Percentiles rank a stretch among this genome's conserved stretches.
These are phyloP conservation scores for Cicer cuneatum DNA, from an alignment of 306 rosid species.

Conservation along the genomic window DNA sequence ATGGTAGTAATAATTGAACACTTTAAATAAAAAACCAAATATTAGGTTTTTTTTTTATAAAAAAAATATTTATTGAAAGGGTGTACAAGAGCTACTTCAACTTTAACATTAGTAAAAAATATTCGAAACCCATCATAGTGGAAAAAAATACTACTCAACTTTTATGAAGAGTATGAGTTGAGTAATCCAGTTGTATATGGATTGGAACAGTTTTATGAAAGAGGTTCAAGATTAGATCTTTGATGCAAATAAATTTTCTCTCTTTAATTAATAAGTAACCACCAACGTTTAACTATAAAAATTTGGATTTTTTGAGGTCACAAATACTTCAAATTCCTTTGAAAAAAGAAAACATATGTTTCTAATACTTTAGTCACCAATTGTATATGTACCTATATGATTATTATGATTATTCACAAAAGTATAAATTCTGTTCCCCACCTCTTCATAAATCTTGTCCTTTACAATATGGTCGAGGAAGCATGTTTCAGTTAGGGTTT, in stretches of 20 bases:
- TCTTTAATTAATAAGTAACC: too few relatives aligned
- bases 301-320: background rate
- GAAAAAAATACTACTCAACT: too few relatives aligned
- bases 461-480: conserved; percentile 16
- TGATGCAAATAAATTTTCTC: too few relatives aligned
- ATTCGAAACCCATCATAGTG: too few relatives aligned
- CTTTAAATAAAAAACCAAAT: background rate
- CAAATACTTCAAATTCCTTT: conserved; percentile 5
- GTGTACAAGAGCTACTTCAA: too few relatives aligned
- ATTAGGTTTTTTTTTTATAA: conserved; percentile 38
- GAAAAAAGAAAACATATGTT: conserved; percentile 14
- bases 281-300: too few relatives aligned
- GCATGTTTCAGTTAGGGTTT: conserved; percentile 43
- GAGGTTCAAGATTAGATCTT: too few relatives aligned
- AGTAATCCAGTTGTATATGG: too few relatives aligned
- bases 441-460: conserved; percentile 37
- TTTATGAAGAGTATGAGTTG: too few relatives aligned
- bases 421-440: conserved; percentile 37
- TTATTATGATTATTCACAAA: conserved; percentile 13
- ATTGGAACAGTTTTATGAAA: too few relatives aligned
- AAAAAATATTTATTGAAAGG: too few relatives aligned
- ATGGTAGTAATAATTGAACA: background rate
- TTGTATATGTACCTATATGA: background rate
- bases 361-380: background rate
- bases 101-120: too few relatives aligned